Percentiles rank a stretch among this genome's conserved stretches.
phyloP scores from a whole-genome alignment of 148 eudicot genomes.

The Dysphania ambrosioides region DNA sequence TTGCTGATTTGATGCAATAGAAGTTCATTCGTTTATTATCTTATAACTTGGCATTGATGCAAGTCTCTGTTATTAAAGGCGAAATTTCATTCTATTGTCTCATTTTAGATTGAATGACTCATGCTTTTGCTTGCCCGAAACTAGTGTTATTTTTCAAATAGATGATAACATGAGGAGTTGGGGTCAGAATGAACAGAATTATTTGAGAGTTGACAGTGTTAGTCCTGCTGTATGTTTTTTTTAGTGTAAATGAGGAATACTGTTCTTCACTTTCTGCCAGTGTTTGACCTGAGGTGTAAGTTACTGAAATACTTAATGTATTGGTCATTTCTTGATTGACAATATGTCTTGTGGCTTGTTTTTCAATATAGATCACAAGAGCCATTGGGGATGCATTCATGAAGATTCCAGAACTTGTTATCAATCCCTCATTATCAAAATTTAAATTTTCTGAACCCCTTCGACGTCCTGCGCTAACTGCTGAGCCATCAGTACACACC shows the following conservation, averaged over 20 bases:
- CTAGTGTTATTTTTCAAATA: not conserved
- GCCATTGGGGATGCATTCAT: constrained; percentile 79
- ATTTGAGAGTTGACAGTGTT: not conserved
- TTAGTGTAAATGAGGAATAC: not conserved
- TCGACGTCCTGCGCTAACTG: constrained; percentile 45
- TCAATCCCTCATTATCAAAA: constrained; percentile 30
- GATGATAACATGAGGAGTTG: not conserved
- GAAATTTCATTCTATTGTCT: not conserved
- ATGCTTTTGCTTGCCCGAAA: not conserved
- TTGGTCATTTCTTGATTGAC: not conserved
- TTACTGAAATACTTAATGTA: too few relatives aligned
- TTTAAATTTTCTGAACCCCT: constrained; percentile 54
- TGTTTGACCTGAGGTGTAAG: not conserved
- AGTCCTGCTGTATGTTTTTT: not conserved
- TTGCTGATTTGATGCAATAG: not conserved
- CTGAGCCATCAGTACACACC: constrained; percentile 56
- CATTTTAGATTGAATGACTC: too few relatives aligned
- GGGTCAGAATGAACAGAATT: not conserved
- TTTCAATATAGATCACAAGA: constrained; percentile 54
- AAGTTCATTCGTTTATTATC: too few relatives aligned
- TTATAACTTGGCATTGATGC: not conserved
- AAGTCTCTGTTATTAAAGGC: not conserved
- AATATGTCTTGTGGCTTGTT: too few relatives aligned
- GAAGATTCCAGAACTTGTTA: constrained; percentile 32
- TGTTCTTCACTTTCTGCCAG: not conserved